These are phyloP conservation scores for Pelargonium citronellum DNA, from an alignment of 441 rosid genomes.

Conservation along the genomic window DNA sequence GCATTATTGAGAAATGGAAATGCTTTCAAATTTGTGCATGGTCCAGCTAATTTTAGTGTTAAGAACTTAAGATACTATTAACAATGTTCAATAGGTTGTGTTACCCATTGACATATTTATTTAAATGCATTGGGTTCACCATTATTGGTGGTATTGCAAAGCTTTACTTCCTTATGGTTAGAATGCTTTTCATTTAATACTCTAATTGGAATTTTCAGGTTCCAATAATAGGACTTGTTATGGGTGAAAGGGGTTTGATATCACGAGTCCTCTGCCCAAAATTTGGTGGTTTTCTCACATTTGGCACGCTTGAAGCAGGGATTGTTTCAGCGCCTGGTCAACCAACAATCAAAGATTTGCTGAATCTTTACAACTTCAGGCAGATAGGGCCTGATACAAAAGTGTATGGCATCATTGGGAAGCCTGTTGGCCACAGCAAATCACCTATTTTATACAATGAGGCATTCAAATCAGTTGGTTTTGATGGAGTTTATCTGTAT, in stretches of 20 bases:
- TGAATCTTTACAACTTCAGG: slow-evolving; percentile 79
- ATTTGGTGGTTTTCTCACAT: slow-evolving; percentile 82
- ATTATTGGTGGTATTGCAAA: neutral
- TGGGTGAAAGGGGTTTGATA: slow-evolving; percentile 90
- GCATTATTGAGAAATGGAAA: neutral
- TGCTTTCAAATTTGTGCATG: neutral
- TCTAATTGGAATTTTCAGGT: slow-evolving; percentile 41
- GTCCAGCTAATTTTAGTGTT: neutral
- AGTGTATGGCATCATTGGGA: slow-evolving; percentile 85
- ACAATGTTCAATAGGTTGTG: neutral
- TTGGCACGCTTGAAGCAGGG: slow-evolving; percentile 75
- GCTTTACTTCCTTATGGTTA: neutral
- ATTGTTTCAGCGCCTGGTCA: slow-evolving; percentile 86
- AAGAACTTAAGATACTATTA: neutral
- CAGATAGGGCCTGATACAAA: slow-evolving; percentile 68
- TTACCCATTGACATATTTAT: neutral
- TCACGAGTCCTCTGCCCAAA: slow-evolving; percentile 84
- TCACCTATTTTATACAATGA: slow-evolving; percentile 75
- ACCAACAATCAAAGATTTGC: slow-evolving; percentile 63
- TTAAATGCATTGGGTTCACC: neutral
- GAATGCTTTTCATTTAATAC: slow-evolving; percentile 12
- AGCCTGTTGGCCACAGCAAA: slow-evolving; percentile 93
- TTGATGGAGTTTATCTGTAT: slow-evolving; percentile 67
- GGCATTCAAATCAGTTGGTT: slow-evolving; percentile 76
- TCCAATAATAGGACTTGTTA: slow-evolving; percentile 71